Percentiles rank a stretch among this genome's conserved stretches.
Conservation (phyloP, 495 filamentous ascomycete species). For the Clavariopsis aquatica region DNA sequence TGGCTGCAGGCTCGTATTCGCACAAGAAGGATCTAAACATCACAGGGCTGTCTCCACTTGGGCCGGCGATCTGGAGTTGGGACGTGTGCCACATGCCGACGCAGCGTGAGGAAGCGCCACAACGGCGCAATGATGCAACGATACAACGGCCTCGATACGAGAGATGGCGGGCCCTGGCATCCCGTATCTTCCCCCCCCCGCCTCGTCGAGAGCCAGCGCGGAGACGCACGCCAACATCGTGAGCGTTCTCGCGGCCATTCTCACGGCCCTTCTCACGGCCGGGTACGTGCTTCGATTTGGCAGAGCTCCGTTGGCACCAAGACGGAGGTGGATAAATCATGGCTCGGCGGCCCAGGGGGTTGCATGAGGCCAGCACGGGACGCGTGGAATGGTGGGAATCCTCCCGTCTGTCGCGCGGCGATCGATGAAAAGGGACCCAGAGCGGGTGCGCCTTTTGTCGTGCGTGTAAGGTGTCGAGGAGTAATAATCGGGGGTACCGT, state of each 20-base stretch:
- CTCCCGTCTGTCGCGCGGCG: not conserved
- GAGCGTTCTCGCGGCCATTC: not conserved
- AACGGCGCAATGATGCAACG: no score
- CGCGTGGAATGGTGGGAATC: not conserved
- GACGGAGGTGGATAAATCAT: not conserved
- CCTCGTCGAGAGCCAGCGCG: not conserved
- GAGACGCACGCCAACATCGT: not conserved
- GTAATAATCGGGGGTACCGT: no score
- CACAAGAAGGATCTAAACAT: not conserved
- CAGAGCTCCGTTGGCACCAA: conserved; percentile 1
- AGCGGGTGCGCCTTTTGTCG: no score
- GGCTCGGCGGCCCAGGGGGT: not conserved
- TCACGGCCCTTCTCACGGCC: not conserved
- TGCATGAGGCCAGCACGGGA: not conserved
- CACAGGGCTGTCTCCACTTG: not conserved
- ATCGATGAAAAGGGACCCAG: not conserved
- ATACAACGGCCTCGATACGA: not conserved
- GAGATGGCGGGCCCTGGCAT: not conserved
- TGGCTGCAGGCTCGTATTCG: conserved; percentile 22
- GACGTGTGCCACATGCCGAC: not conserved
- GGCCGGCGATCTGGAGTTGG: not conserved
- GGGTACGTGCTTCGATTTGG: not conserved
- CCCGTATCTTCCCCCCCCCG: not conserved
- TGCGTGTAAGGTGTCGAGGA: no score
- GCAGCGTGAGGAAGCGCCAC: not conserved